Evolutionary conservation across 495 filamentous ascomycete genomes (phyloP).

Genomic region (Endocarpon pusillum): DNA sequence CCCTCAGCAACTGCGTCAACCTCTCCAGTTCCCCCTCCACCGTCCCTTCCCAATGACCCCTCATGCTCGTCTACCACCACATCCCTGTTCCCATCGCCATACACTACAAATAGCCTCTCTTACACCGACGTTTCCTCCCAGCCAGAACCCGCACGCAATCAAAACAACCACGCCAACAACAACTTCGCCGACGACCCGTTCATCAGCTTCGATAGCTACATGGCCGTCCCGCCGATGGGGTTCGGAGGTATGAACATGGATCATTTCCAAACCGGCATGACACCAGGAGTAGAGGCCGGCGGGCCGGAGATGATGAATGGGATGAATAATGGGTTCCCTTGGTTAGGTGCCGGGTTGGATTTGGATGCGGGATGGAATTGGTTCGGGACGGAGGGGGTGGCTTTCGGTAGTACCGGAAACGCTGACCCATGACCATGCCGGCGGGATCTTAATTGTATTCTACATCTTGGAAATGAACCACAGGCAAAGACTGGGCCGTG

Average conservation of each 20-base stretch:
- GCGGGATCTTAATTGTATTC: no score
- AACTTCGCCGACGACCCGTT: background rate
- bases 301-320: background rate
- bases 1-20: background rate
- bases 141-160: background rate
- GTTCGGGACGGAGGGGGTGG: conserved; percentile 17
- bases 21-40: background rate
- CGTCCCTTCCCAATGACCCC: background rate
- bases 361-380: conserved; percentile 25
- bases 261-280: background rate
- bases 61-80: no score
- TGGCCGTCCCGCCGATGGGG: background rate
- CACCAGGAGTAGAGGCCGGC: background rate
- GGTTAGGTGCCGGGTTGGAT: no score
- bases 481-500: no score
- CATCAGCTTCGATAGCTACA: conserved; percentile 1
- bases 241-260: no score
- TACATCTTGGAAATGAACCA: no score
- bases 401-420: no score
- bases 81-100: no score
- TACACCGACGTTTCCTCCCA: background rate
- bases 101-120: no score
- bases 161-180: background rate
- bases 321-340: conserved; percentile 7
- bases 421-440: no score